Conservation (phyloP, 2,329 filamentous ascomycete genomes). For the Paraphaeosphaeria minitans region DNA sequence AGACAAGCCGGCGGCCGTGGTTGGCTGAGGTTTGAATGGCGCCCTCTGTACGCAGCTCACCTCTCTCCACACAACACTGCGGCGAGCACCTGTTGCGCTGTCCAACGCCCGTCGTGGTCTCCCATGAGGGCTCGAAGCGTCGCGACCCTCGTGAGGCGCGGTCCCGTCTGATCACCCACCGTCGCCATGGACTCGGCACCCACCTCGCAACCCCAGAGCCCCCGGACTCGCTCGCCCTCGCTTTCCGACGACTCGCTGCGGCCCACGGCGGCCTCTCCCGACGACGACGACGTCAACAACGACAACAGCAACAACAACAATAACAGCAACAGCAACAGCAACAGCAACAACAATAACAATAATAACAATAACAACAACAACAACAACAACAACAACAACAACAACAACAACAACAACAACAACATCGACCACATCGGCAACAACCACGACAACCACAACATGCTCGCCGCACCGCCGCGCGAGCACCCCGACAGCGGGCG, state of each 20-base stretch:
- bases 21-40: slow-evolving; percentile 13
- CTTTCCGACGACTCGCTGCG: slow-evolving; percentile 28
- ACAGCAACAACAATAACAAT: no score
- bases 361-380: slow-evolving; percentile 28
- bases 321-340: no score
- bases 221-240: slow-evolving; percentile 28
- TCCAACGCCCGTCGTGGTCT: slow-evolving; percentile 21
- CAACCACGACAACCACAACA: no score
- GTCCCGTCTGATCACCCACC: slow-evolving; percentile 25
- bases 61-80: slow-evolving; percentile 26
- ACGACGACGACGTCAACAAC: slow-evolving; percentile 19
- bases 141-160: slow-evolving; percentile 30
- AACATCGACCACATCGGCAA: no score
- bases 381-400: slow-evolving; percentile 9
- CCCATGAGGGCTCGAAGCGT: slow-evolving; percentile 39
- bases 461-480: slow-evolving; percentile 18
- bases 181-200: slow-evolving; percentile 42
- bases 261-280: slow-evolving; percentile 25
- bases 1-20: not conserved
- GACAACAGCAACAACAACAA: no score
- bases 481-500: slow-evolving; percentile 20
- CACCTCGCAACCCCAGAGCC: slow-evolving; percentile 18
- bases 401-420: slow-evolving; percentile 18
- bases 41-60: slow-evolving; percentile 21
- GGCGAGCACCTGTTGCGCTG: slow-evolving; percentile 22